These are phyloP conservation scores for Panaeolus papilionaceus DNA, from an alignment of 768 basidiomycete species.

Conservation along the genomic window DNA sequence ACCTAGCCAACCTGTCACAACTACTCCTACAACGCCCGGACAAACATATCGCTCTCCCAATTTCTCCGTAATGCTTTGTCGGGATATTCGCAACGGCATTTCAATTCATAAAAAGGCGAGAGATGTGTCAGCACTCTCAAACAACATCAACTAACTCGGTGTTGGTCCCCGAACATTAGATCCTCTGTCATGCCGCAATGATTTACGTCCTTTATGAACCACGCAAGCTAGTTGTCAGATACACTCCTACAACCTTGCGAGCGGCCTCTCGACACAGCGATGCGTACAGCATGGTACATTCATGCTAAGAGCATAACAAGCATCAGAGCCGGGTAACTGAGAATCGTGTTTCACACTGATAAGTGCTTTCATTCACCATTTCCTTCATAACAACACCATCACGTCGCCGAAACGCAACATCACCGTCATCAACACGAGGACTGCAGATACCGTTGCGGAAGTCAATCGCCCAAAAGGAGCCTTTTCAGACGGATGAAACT, in stretches of 20 bases:
- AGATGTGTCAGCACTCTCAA: neutral
- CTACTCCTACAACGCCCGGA: too few species aligned
- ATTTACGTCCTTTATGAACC: too few species aligned
- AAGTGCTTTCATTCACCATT: neutral
- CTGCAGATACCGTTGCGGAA: neutral
- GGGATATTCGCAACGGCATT: neutral
- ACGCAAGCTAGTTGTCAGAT: neutral
- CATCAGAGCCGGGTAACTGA: conserved; percentile 9
- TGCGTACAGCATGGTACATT: neutral
- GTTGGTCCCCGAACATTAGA: neutral
- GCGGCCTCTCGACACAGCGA: neutral
- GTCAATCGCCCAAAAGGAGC: neutral
- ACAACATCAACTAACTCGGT: neutral
- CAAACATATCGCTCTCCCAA: too few species aligned
- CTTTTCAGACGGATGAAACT: neutral
- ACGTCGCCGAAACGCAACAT: neutral
- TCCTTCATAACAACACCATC: neutral
- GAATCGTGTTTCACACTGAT: neutral
- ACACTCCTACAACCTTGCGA: neutral
- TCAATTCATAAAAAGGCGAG: neutral
- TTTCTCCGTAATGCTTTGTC: too few species aligned
- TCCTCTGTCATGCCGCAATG: neutral
- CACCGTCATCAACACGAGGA: neutral
- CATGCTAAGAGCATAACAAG: neutral
- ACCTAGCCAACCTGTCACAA: too few species aligned